Percentiles rank a stretch among this genome's conserved stretches.
Conservation (phyloP, 2,329 filamentous ascomycete genomes). For the Trichophyton equinum region DNA sequence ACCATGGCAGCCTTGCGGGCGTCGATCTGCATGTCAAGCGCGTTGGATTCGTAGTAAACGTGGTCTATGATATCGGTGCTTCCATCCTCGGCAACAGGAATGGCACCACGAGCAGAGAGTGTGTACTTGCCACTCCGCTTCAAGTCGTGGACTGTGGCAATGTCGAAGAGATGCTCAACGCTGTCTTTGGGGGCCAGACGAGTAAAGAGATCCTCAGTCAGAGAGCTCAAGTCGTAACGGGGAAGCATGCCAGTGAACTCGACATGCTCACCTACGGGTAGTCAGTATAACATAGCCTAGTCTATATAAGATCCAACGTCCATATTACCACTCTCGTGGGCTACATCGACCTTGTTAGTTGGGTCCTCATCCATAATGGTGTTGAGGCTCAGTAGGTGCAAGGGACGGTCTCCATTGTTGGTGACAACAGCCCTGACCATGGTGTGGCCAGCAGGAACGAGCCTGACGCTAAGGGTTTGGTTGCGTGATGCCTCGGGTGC, state of each 20-base stretch:
- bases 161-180: conserved; percentile 24
- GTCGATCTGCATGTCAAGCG: conserved; percentile 45
- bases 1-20: conserved; percentile 42
- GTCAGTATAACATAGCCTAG: not conserved
- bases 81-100: conserved; percentile 43
- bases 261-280: conserved; percentile 11
- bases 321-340: conserved; percentile 20
- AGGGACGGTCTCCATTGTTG: conserved; percentile 23
- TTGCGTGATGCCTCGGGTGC: conserved; percentile 12
- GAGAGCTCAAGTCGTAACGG: conserved; percentile 18
- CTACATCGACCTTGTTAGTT: conserved; percentile 25
- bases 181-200: conserved; percentile 20
- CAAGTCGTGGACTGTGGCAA: conserved; percentile 31
- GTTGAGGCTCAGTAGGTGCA: conserved; percentile 27
- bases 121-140: conserved; percentile 42
- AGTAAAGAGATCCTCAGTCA: conserved; percentile 22
- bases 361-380: conserved; percentile 26
- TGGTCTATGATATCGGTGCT: conserved; percentile 43
- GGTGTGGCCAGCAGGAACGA: conserved; percentile 23
- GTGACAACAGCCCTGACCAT: conserved; percentile 26
- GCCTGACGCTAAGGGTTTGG: conserved; percentile 20
- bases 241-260: conserved; percentile 24
- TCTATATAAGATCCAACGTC: not conserved
- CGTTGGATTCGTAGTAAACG: conserved; percentile 48
- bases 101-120: conserved; percentile 43